Evolutionary conservation across 176 grass and related monocot genomes (phyloP).

Genomic region (Elaeis guineensis): DNA sequence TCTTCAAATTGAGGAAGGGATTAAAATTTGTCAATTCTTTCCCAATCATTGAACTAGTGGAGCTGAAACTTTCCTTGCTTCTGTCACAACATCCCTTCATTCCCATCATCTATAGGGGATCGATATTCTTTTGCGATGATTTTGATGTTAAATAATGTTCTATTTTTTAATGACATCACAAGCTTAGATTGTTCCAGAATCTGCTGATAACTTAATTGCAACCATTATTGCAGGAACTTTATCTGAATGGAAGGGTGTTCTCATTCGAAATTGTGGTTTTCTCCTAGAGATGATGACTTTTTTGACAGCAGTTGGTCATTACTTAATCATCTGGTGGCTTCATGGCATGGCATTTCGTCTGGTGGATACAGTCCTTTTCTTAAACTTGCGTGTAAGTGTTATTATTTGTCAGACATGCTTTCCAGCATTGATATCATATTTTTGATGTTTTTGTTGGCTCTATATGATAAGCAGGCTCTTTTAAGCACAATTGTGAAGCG

Average conservation of each 20-base stretch:
- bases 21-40: too few species aligned
- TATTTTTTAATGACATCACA: constrained; percentile 7
- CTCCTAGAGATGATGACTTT: constrained; percentile 66
- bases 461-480: constrained; percentile 48
- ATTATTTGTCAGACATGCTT: too few species aligned
- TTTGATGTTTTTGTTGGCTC: too few species aligned
- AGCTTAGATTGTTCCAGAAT: not conserved
- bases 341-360: constrained; percentile 95
- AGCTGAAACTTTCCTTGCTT: too few species aligned
- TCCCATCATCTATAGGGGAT: too few species aligned
- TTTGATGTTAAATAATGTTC: not conserved
- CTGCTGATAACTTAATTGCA: constrained; percentile 5
- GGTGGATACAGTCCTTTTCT: constrained; percentile 76
- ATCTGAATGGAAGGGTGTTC: constrained; percentile 72
- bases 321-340: constrained; percentile 87
- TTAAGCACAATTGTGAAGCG: constrained; percentile 71
- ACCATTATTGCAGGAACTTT: constrained; percentile 57
- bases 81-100: too few species aligned
- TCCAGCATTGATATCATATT: too few species aligned
- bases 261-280: constrained; percentile 88
- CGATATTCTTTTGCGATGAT: too few species aligned
- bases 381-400: constrained; percentile 87
- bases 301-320: constrained; percentile 75
- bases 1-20: too few species aligned
- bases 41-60: too few species aligned